phyloP scores from a whole-genome alignment of 768 basidiomycete genomes.

The Leucocoprinus sp. region DNA sequence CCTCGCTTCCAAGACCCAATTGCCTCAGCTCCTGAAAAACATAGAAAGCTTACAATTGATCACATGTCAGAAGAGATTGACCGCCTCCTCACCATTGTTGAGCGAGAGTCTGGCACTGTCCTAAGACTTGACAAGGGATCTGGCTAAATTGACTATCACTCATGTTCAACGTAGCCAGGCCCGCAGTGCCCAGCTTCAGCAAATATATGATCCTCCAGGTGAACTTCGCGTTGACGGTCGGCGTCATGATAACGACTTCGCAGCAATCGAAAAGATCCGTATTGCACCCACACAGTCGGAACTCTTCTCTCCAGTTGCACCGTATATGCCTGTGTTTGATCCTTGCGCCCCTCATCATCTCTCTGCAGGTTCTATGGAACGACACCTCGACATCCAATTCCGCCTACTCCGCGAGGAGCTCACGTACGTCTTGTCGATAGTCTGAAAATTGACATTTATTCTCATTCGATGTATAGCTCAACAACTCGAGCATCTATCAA shows the following conservation, averaged over 20 bases:
- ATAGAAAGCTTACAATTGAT: conserved; percentile 26
- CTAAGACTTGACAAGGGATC: conserved; percentile 15
- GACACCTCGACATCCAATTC: conserved; percentile 58
- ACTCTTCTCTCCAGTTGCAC: conserved; percentile 36
- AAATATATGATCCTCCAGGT: conserved; percentile 50
- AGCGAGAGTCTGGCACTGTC: conserved; percentile 37
- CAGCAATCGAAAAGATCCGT: conserved; percentile 48
- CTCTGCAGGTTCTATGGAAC: conserved; percentile 49
- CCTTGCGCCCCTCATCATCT: conserved; percentile 56
- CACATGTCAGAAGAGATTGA: conserved; percentile 27
- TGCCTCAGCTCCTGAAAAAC: conserved; percentile 18
- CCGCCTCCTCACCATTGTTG: conserved; percentile 36
- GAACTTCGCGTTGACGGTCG: conserved; percentile 36
- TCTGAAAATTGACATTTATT: background rate
- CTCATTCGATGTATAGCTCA: background rate
- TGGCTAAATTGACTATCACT: background rate
- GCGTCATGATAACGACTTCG: conserved; percentile 63
- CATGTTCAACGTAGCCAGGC: conserved; percentile 25
- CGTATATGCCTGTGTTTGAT: conserved; percentile 57
- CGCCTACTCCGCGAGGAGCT: conserved; percentile 53
- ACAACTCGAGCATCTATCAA: background rate
- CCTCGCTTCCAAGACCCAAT: conserved; percentile 33
- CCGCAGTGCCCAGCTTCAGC: conserved; percentile 24
- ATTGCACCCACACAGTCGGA: conserved; percentile 67
- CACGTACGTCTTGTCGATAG: conserved; percentile 31